Percentiles rank a stretch among this genome's conserved stretches.
Evolutionary conservation across 1,284 basidiomycete genomes (phyloP).

Genomic region (Ganoderma lingzhi): DNA sequence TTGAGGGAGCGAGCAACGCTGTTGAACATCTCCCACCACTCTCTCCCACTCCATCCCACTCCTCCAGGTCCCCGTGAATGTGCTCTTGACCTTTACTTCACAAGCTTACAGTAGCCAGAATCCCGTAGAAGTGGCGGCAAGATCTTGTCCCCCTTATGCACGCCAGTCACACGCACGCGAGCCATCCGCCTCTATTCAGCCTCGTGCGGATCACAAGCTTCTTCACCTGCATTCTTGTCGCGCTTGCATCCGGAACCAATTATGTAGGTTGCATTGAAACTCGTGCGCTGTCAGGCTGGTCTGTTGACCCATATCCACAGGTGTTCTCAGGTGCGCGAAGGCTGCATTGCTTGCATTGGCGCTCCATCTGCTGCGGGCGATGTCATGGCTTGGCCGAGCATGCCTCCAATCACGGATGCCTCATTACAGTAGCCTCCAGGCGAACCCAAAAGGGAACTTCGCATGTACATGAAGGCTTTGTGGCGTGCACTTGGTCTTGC

Average conservation of each 20-base stretch:
- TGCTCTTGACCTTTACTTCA: neutral
- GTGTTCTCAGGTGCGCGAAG: conserved; percentile 44
- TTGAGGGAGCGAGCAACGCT: neutral
- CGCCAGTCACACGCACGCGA: conserved; percentile 24
- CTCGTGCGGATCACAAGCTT: conserved; percentile 54
- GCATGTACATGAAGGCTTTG: neutral
- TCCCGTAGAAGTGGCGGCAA: neutral
- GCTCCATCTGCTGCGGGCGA: neutral
- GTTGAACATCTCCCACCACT: neutral
- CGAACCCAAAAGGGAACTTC: neutral
- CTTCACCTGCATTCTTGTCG: conserved; percentile 61
- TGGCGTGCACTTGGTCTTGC: neutral
- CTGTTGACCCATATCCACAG: conserved; percentile 53
- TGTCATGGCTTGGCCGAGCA: neutral
- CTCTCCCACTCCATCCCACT: neutral
- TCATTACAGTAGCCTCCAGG: neutral
- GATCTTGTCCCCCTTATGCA: conserved; percentile 21
- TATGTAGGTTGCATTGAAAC: conserved; percentile 56
- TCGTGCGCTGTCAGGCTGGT: neutral
- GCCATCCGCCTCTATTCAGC: conserved; percentile 47
- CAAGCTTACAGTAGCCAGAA: neutral
- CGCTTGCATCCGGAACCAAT: conserved; percentile 73
- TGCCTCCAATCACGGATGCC: neutral
- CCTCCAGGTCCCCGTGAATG: neutral
- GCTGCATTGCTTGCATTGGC: conserved; percentile 2